A percentile compares a stretch with the other conserved stretches of the same genome.
Evolutionary conservation across 352 stramenopile genomes (phyloP).

Genomic region (Pythium myriotylum): DNA sequence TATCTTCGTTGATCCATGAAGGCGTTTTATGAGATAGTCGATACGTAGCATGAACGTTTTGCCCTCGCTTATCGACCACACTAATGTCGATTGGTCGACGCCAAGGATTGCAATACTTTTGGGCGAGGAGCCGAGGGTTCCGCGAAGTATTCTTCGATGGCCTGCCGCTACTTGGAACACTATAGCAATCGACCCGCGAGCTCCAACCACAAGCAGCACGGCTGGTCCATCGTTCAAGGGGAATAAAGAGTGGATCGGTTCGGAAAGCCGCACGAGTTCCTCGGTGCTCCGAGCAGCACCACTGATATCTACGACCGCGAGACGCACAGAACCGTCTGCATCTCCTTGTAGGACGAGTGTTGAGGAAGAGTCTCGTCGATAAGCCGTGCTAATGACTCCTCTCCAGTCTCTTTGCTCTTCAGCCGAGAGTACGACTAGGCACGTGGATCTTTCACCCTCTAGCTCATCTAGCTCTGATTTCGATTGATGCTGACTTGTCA

Average conservation of each 20-base stretch:
- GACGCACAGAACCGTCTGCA: constrained; percentile 51
- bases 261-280: constrained; percentile 16
- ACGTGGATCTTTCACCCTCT: constrained; percentile 71
- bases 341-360: constrained; percentile 63
- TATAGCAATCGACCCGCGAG: constrained; percentile 4
- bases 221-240: neutral
- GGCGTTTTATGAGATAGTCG: too few relatives aligned
- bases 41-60: too few relatives aligned
- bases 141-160: too few relatives aligned
- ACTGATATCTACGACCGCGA: constrained; percentile 12
- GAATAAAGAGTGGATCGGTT: constrained; percentile 12
- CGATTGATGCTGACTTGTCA: neutral
- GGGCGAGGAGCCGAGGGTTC: too few relatives aligned
- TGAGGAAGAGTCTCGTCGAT: constrained; percentile 10
- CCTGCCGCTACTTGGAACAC: too few relatives aligned
- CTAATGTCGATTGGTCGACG: too few relatives aligned
- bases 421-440: constrained; percentile 7
- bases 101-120: too few relatives aligned
- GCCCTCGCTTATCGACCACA: too few relatives aligned
- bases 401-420: neutral
- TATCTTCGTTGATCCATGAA: too few relatives aligned
- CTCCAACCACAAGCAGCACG: constrained; percentile 12
- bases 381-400: constrained; percentile 8
- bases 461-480: constrained; percentile 49
- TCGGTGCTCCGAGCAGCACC: neutral